These are phyloP conservation scores for Galerina sulciceps DNA, from an alignment of 768 basidiomycete genomes.

Conservation along the genomic window DNA sequence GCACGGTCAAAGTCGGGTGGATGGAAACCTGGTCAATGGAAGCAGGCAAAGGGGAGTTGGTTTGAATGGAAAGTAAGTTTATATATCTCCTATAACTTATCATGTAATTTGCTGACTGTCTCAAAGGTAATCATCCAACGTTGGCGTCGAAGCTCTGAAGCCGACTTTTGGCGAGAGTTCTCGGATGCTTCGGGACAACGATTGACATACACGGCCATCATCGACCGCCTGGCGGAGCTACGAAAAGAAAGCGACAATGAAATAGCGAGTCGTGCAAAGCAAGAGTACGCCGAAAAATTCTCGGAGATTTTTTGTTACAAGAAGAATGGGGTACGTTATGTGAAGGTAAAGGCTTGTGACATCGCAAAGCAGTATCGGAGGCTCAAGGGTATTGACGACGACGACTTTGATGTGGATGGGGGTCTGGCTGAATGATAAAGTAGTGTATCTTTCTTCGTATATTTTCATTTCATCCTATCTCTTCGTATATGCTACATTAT, in stretches of 20 bases:
- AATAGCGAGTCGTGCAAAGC: constrained; percentile 2
- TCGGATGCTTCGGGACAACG: not conserved
- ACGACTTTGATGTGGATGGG: too few relatives aligned
- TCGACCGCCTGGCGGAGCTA: not conserved
- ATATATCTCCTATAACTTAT: not conserved
- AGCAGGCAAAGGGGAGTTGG: constrained; percentile 26
- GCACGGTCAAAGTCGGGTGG: not conserved
- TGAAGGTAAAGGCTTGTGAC: not conserved
- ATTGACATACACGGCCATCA: constrained; percentile 2
- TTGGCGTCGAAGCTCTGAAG: constrained; percentile 2
- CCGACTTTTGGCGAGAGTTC: constrained; percentile 13
- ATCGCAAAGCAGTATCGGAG: not conserved
- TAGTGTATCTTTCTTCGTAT: too few relatives aligned
- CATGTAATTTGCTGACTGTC: too few relatives aligned
- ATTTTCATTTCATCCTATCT: too few relatives aligned
- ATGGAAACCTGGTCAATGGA: constrained; percentile 26
- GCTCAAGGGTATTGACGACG: too few relatives aligned
- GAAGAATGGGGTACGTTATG: too few relatives aligned
- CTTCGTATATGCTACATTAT: too few relatives aligned
- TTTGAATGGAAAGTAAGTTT: constrained; percentile 26
- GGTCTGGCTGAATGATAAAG: too few relatives aligned
- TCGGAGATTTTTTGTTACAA: not conserved
- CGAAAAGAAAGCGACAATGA: not conserved
- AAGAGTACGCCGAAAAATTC: constrained; percentile 4
- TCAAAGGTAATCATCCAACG: not conserved